phyloP scores from a whole-genome alignment of 2,329 filamentous ascomycete genomes.

The Sporothrix pseudoabietina region DNA sequence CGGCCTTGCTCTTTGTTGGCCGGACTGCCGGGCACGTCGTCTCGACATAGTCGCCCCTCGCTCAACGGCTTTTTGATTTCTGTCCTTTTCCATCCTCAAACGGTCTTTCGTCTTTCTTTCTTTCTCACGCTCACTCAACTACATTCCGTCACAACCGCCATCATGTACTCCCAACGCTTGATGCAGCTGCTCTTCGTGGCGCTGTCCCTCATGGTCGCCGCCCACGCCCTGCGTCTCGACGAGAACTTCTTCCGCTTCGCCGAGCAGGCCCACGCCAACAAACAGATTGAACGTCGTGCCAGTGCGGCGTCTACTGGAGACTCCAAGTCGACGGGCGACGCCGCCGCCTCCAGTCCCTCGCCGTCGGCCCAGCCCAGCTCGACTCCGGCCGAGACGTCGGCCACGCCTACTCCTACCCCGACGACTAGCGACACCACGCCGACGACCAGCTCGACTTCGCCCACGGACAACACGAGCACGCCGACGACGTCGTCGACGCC shows the following conservation, averaged over 20 bases:
- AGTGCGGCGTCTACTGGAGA: conserved; percentile 6
- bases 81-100: background rate
- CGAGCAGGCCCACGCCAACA: background rate
- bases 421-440: conserved; percentile 27
- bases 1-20: background rate
- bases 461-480: conserved; percentile 32
- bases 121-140: too few relatives aligned
- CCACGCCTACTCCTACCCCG: conserved; percentile 28
- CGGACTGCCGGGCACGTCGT: conserved; percentile 9
- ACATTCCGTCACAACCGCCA: background rate
- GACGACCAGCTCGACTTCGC: conserved; percentile 29
- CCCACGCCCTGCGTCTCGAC: conserved; percentile 48
- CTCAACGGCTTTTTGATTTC: background rate
- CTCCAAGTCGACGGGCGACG: background rate
- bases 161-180: conserved; percentile 53
- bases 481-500: conserved; percentile 30
- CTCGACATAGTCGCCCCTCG: conserved; percentile 5
- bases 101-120: too few relatives aligned
- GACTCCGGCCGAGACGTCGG: conserved; percentile 26
- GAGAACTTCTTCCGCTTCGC: conserved; percentile 33
- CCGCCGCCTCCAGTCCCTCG: conserved; percentile 24
- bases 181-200: conserved; percentile 54
- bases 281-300: conserved; percentile 15
- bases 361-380: conserved; percentile 32
- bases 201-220: conserved; percentile 50